These are phyloP conservation scores for Verbena officinalis DNA, from an alignment of 257 asterid species.

Conservation along the genomic window DNA sequence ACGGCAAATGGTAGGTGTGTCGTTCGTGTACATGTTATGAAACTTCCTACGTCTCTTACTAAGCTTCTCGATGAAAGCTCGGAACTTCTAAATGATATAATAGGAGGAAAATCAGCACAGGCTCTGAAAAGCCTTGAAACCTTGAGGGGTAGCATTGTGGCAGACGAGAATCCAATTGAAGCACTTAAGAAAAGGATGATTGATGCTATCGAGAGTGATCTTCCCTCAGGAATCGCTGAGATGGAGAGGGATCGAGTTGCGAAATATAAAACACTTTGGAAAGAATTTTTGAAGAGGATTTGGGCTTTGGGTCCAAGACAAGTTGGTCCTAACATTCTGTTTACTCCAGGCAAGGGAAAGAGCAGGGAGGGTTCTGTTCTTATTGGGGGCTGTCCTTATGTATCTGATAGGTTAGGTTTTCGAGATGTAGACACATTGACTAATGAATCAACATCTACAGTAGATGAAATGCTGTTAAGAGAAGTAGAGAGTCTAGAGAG, in stretches of 20 bases:
- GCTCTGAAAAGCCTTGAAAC: conserved; percentile 64
- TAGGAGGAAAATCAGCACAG: conserved; percentile 74
- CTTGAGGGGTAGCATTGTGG: conserved; percentile 58
- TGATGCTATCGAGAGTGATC: conserved; percentile 72
- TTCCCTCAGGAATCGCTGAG: conserved; percentile 41
- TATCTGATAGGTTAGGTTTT: conserved; percentile 72
- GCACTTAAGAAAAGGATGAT: conserved; percentile 69
- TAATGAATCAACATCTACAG: conserved; percentile 38
- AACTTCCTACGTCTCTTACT: conserved; percentile 79
- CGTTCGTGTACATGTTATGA: conserved; percentile 79
- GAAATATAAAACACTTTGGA: conserved; percentile 60
- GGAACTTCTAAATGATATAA: conserved; percentile 70
- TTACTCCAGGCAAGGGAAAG: conserved; percentile 58
- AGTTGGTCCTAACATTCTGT: conserved; percentile 87
- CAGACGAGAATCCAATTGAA: conserved; percentile 73
- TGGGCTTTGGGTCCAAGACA: conserved; percentile 97
- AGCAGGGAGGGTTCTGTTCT: conserved; percentile 55
- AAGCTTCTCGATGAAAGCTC: conserved; percentile 82
- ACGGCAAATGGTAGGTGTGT: conserved; percentile 87
- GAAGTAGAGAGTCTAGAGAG: conserved; percentile 83
- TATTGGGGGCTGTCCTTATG: conserved; percentile 64
- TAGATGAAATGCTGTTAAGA: conserved; percentile 43
- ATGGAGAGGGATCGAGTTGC: conserved; percentile 60
- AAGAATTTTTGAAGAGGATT: conserved; percentile 60
- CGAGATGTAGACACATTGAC: conserved; percentile 32